These are phyloP conservation scores for Hyphopichia burtonii DNA, from an alignment of 1,139 yeast species.

Conservation along the genomic window DNA sequence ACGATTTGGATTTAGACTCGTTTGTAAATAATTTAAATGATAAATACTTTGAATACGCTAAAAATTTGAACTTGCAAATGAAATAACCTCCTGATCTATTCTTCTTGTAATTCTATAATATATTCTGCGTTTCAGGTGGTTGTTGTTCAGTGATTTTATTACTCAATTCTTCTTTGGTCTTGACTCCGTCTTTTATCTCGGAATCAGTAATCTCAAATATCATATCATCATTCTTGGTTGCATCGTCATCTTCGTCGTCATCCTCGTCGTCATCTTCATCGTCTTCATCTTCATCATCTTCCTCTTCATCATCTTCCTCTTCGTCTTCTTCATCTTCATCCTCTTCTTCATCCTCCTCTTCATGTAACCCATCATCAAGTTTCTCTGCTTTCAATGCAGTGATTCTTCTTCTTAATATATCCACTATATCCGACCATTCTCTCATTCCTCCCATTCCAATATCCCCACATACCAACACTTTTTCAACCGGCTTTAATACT, in stretches of 20 bases:
- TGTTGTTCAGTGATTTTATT: neutral
- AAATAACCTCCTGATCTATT: neutral
- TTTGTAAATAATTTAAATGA: constrained; percentile 10
- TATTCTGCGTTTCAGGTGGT: constrained; percentile 11
- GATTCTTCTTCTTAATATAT: constrained; percentile 60
- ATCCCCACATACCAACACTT: constrained; percentile 92
- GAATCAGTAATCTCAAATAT: constrained; percentile 31
- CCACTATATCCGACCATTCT: constrained; percentile 88
- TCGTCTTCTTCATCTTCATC: constrained; percentile 76
- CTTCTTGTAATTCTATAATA: constrained; percentile 5
- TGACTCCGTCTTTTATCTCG: no score
- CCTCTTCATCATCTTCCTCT: constrained; percentile 32
- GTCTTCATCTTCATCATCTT: constrained; percentile 37
- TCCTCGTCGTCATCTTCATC: constrained; percentile 33
- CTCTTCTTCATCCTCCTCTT: constrained; percentile 24
- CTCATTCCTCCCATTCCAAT: constrained; percentile 95
- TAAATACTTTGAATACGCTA: constrained; percentile 12
- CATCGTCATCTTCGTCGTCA: constrained; percentile 30
- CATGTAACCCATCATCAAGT: constrained; percentile 15
- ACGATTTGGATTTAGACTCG: constrained; percentile 9
- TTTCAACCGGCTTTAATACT: constrained; percentile 87
- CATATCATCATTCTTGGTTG: constrained; percentile 22
- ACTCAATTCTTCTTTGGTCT: constrained; percentile 4
- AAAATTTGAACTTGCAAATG: constrained; percentile 7
- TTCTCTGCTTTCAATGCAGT: constrained; percentile 32